Evolutionary conservation across 495 filamentous ascomycete species (phyloP).

Genomic region (Pseudoneurospora amorphoporcata): DNA sequence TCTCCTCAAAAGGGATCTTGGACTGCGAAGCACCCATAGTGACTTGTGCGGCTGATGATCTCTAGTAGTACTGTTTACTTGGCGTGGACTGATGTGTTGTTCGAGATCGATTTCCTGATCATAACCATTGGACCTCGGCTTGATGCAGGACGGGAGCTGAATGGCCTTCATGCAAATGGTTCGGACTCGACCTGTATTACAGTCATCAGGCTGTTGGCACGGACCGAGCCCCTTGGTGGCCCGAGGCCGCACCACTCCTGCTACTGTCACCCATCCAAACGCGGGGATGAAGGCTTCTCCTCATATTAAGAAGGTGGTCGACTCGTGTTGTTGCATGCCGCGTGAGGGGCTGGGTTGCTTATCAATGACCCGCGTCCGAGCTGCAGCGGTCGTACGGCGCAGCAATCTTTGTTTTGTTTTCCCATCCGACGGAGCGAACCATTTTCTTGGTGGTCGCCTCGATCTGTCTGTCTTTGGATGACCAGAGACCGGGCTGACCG

Average conservation of each 20-base stretch:
- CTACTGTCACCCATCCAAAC: background rate
- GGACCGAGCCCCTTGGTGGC: background rate
- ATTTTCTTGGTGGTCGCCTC: background rate
- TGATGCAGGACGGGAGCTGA: background rate
- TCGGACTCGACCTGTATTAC: background rate
- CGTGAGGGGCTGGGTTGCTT: background rate
- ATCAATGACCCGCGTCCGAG: background rate
- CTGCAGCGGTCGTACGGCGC: background rate
- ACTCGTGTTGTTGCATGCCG: background rate
- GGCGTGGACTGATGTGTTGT: background rate
- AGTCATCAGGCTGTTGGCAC: background rate
- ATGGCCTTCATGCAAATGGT: background rate
- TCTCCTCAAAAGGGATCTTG: conserved; percentile 27
- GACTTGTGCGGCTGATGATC: background rate
- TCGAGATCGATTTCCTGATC: background rate
- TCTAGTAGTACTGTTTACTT: background rate
- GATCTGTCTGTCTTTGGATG: background rate
- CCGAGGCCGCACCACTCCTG: background rate
- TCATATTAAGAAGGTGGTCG: background rate
- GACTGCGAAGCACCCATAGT: conserved; percentile 41
- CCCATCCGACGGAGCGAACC: background rate
- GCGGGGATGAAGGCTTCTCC: conserved; percentile 1
- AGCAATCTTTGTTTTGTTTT: background rate
- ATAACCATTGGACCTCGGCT: background rate
- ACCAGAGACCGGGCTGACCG: background rate